Conservation (phyloP, 768 basidiomycete genomes). For the Tulasnella sp. region DNA sequence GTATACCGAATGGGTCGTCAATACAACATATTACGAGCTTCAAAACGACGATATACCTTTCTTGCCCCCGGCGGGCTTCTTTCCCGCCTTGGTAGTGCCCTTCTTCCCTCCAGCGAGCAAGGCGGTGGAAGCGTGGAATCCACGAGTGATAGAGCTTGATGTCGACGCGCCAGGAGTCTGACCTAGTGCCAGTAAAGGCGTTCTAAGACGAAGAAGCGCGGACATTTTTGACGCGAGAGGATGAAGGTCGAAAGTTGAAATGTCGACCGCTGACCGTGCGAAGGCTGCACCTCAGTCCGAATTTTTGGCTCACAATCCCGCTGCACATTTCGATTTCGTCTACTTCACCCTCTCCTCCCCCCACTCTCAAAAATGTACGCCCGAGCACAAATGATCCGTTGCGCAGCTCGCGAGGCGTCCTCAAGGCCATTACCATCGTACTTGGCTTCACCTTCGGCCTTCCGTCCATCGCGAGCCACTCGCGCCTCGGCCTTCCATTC, state of each 20-base stretch:
- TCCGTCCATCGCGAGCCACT: conserved; percentile 5
- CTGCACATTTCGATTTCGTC: conserved; percentile 14
- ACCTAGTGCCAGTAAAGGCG: conserved; percentile 10
- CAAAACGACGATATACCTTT: background rate
- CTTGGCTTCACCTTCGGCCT: background rate
- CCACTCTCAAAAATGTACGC: conserved; percentile 28
- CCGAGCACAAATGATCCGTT: conserved; percentile 18
- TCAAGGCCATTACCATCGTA: conserved; percentile 14
- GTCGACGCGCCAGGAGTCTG: conserved; percentile 16
- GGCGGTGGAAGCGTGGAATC: conserved; percentile 5
- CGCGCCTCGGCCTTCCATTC: conserved; percentile 45
- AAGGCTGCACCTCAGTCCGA: conserved; percentile 15
- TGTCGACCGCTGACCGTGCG: conserved; percentile 14
- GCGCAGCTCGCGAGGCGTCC: conserved; percentile 2
- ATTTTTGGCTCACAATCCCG: conserved; percentile 18
- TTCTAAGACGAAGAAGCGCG: conserved; percentile 1
- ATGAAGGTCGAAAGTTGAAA: conserved; percentile 18
- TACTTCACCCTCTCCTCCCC: background rate
- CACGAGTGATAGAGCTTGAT: background rate
- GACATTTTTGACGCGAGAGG: conserved; percentile 16
- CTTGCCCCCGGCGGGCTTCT: background rate
- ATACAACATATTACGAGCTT: background rate
- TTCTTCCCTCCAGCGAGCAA: conserved; percentile 16
- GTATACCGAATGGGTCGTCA: background rate
- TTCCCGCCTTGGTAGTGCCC: background rate